Percentiles rank a stretch among this genome's conserved stretches.
Evolutionary conservation across 441 rosid species (phyloP).

Genomic region (Populus hybrid): DNA sequence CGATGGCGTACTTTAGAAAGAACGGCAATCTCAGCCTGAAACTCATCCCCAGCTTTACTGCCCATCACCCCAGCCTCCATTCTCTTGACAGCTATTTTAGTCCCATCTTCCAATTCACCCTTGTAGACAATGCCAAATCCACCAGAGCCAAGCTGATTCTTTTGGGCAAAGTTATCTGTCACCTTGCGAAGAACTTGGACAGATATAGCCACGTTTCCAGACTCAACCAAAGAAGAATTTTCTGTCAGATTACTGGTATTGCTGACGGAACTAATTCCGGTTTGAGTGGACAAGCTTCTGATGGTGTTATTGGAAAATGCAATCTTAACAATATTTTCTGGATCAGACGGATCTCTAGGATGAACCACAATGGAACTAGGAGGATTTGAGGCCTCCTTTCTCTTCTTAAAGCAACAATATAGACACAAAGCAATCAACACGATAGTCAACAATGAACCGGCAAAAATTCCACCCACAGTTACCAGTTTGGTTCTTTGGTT

Average conservation of each 20-base stretch:
- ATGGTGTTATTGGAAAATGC: conserved; percentile 25
- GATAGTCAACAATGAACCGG: conserved; percentile 20
- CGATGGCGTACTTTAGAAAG: conserved; percentile 46
- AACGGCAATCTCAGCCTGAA: conserved; percentile 10
- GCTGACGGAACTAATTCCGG: conserved; percentile 31
- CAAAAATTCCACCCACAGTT: conserved; percentile 26
- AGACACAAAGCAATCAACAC: conserved; percentile 26
- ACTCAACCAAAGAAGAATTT: conserved; percentile 27
- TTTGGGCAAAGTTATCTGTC: conserved; percentile 32
- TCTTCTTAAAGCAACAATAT: conserved; percentile 35
- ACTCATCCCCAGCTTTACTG: conserved; percentile 39
- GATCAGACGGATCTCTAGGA: conserved; percentile 37
- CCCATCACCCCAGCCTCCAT: conserved; percentile 42
- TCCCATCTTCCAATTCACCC: conserved; percentile 47
- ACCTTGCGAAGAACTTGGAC: conserved; percentile 48
- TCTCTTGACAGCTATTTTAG: conserved; percentile 49
- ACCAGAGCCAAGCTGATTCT: conserved; percentile 42
- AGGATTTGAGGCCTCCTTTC: conserved; percentile 23
- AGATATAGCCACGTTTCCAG: conserved; percentile 33
- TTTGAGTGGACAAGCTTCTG: conserved; percentile 32
- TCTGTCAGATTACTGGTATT: conserved; percentile 28
- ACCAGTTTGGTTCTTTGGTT: conserved; percentile 17
- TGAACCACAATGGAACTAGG: conserved; percentile 34
- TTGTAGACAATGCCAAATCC: conserved; percentile 52
- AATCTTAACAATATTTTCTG: conserved; percentile 32